phyloP scores from a whole-genome alignment of 2,329 filamentous ascomycete species.

The Colletotrichum godetiae region DNA sequence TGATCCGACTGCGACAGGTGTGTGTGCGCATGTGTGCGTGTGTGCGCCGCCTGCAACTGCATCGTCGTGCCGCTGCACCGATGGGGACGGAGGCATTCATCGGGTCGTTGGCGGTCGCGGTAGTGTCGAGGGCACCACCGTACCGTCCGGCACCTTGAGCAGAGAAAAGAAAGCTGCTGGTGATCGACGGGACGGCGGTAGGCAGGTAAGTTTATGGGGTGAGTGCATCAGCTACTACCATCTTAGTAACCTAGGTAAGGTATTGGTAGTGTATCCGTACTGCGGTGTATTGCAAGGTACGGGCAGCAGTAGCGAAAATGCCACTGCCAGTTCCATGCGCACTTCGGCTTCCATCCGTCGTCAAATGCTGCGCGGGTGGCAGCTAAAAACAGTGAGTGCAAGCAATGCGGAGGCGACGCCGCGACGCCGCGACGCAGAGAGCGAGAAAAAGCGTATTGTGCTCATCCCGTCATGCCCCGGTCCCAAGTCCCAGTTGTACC shows the following conservation, averaged over 20 bases:
- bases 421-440: conserved; percentile 3
- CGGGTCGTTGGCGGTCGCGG: neutral
- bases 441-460: conserved; percentile 17
- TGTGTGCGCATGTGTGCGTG: neutral
- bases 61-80: neutral
- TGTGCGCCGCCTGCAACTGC: conserved; percentile 1
- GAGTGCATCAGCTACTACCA: neutral
- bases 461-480: conserved; percentile 22
- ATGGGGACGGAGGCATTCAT: neutral
- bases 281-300: neutral
- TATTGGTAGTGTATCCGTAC: neutral
- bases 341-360: neutral
- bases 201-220: neutral
- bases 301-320: neutral
- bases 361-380: conserved; percentile 1
- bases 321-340: conserved; percentile 2
- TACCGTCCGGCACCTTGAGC: neutral
- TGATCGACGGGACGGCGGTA: neutral
- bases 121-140: neutral
- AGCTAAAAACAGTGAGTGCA: conserved; percentile 7
- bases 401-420: conserved; percentile 8
- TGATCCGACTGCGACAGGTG: conserved; percentile 15
- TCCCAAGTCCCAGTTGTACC: neutral
- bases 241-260: neutral
- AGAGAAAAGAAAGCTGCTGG: neutral